Conservation (phyloP, 1,139 yeast species). For the Scheffersomyces segobiensis region DNA sequence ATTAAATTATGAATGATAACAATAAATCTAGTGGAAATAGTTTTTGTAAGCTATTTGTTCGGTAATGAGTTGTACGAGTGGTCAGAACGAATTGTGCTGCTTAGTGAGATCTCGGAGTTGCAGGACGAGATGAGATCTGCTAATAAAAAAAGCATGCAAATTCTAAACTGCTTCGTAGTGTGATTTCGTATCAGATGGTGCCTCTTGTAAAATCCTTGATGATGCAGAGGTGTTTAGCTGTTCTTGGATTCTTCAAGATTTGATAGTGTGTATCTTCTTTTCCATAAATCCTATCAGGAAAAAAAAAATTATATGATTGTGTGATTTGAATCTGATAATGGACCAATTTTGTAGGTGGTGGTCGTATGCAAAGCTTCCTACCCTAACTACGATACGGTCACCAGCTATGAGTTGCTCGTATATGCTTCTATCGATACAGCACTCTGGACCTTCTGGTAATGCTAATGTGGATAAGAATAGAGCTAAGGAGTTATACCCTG, state of each 20-base stretch:
- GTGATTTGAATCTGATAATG: background rate
- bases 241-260: background rate
- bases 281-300: background rate
- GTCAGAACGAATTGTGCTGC: background rate
- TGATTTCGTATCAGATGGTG: background rate
- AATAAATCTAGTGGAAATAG: background rate
- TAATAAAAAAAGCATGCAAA: too few species aligned
- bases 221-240: background rate
- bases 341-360: background rate
- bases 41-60: background rate
- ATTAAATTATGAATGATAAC: too few species aligned
- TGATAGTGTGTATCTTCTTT: too few species aligned
- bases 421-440: background rate
- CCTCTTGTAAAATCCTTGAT: background rate
- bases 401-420: background rate
- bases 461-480: background rate
- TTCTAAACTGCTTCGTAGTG: background rate
- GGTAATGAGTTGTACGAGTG: background rate
- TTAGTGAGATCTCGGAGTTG: background rate
- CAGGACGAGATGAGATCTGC: background rate
- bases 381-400: background rate
- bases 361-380: background rate
- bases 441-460: background rate
- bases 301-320: background rate
- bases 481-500: background rate